Base-by-base conservation (phyloP, 495 filamentous ascomycete species). In the Lepidopterella palustris region DNA sequence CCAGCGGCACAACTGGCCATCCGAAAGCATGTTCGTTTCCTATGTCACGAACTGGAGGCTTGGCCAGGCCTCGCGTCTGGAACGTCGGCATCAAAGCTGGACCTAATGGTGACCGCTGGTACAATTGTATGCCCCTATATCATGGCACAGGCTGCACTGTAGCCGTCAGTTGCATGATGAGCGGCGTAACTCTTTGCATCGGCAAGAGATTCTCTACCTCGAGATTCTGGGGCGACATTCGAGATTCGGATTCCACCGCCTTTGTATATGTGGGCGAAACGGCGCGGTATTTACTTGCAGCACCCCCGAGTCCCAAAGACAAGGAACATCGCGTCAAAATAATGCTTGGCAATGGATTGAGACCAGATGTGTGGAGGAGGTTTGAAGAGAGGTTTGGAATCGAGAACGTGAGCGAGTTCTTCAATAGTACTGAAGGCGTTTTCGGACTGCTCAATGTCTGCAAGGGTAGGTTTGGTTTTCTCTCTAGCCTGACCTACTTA, bases 251-350 rank as follows among this genome's bases (percentile, higher is more conserved):
- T 15, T 79, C 87, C 3, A 91, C 86, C 1, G 75, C 81, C 57
- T 87, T 91, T 69, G 81, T 87, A 10, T 93, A 93, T 65, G 89
- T 93, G n/a, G 88, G 89, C 62, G 88, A 93, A 70, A 88, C 85
- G 0, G 81, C 87, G 25, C 77, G 88, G 2, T 93, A 92, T 55
- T 78, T 93, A 1, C 80, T 93, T 15, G 82, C 87, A 0, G 79
- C 81, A 10, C 86, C 87, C 0, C 82, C 84, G 0, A 82, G 79
- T 1, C 78, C 82, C 0, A 70, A 78, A 2, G 89, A 93, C 60
- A 79, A 75, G 21, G 73, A 82, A 4, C 88, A 93, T 63, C 79
- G 78, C 13, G 78, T 90, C 10, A 78, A 80, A 20, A 73, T 79
- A 47, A 87, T 90, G 72, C 88, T 82, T 62, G 88, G 88, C 6